Percentiles rank a stretch among this genome's conserved stretches.
phyloP scores from a whole-genome alignment of 345 rosid species.

The Raphanus raphanistrum region DNA sequence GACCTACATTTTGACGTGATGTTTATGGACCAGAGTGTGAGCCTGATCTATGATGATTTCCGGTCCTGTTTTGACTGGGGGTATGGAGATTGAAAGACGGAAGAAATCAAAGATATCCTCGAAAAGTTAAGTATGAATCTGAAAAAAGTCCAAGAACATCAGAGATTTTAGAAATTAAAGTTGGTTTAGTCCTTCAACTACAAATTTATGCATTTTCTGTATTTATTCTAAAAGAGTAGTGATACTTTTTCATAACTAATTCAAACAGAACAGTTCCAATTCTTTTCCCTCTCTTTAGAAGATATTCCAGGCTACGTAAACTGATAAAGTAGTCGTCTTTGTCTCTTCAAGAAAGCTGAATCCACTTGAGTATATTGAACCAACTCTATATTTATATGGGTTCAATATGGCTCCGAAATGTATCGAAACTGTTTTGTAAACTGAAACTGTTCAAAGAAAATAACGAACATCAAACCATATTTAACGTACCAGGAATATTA shows the following conservation, averaged over 20 bases:
- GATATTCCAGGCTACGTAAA: not conserved
- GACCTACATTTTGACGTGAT: not conserved
- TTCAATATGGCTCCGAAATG: not conserved
- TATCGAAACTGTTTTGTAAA: not conserved
- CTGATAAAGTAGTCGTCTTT: not conserved
- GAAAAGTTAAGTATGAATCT: not conserved
- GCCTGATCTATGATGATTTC: not conserved
- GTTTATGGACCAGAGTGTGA: conserved; percentile 9
- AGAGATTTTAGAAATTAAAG: not conserved
- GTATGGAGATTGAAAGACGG: not conserved
- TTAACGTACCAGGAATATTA: not conserved
- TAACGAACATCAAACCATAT: not conserved
- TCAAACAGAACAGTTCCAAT: not conserved
- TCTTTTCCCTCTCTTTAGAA: not conserved
- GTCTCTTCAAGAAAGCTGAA: not conserved
- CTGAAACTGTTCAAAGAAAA: not conserved
- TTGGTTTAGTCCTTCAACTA: not conserved
- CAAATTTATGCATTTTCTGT: not conserved
- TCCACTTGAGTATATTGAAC: not conserved
- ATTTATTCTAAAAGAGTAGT: not conserved
- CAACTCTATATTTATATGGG: too few relatives aligned
- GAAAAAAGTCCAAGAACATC: not conserved
- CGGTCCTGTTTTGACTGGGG: not conserved
- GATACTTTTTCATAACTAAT: not conserved
- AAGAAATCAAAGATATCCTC: not conserved